phyloP scores from a whole-genome alignment of 805 yeast species.

The Wickerhamomyces ciferrii region DNA sequence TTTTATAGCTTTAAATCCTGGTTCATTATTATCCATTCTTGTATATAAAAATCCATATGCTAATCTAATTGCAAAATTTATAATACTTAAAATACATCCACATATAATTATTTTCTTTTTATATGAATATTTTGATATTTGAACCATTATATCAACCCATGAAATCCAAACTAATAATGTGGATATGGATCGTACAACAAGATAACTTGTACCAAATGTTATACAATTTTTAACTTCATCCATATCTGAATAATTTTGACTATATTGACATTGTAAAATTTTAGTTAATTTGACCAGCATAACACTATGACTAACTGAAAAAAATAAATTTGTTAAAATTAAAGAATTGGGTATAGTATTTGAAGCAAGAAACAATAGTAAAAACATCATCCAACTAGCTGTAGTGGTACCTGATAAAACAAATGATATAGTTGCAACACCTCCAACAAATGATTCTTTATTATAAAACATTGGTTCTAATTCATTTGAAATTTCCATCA shows the following conservation, averaged over 20 bases:
- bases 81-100: slow-evolving; percentile 27
- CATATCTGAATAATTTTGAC: slow-evolving; percentile 47
- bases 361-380: slow-evolving; percentile 49
- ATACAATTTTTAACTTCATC: slow-evolving; percentile 32
- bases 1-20: slow-evolving; percentile 14
- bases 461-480: slow-evolving; percentile 1
- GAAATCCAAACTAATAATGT: slow-evolving; percentile 45
- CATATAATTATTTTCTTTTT: slow-evolving; percentile 23
- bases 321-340: slow-evolving; percentile 50
- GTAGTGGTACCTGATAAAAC: slow-evolving; percentile 51
- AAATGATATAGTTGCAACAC: slow-evolving; percentile 41
- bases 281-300: slow-evolving; percentile 40
- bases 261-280: slow-evolving; percentile 45
- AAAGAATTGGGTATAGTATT: slow-evolving; percentile 55
- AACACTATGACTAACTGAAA: slow-evolving; percentile 49
- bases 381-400: slow-evolving; percentile 65
- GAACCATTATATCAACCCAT: slow-evolving; percentile 46
- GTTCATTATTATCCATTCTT: slow-evolving; percentile 1
- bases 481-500: slow-evolving; percentile 1
- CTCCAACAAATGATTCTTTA: slow-evolving; percentile 30
- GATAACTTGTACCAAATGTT: slow-evolving; percentile 30
- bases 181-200: slow-evolving; percentile 35
- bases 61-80: slow-evolving; percentile 22
- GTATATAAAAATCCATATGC: slow-evolving; percentile 11
- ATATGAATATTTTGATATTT: slow-evolving; percentile 26